Base-by-base conservation (phyloP, 2,329 filamentous ascomycete genomes). In the Colletotrichum tanaceti region DNA sequence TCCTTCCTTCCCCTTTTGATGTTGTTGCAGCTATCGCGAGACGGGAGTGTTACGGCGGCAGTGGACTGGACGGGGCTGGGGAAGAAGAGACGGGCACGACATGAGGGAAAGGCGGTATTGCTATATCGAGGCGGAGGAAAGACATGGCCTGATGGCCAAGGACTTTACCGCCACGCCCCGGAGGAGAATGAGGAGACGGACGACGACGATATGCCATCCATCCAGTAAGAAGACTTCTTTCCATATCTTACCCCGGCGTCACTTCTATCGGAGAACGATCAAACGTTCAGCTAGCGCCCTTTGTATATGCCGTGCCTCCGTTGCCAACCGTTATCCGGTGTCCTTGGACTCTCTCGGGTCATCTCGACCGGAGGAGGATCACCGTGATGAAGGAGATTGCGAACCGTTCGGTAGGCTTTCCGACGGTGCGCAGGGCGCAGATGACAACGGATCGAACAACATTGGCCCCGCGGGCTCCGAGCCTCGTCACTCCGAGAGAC, bases 131-230 rank as follows among this genome's bases (percentile, higher is more conserved):
- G 46, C 54, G 18, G 39, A 32, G 16, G 54, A 5, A 32, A 14
- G 46, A 11, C 18, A 20, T 52, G 38, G n/a, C 13, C 32, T n/a
- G n/a, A n/a, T n/a, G n/a, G n/a, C n/a, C n/a, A 22, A 35, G 18
- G 32, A 63, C n/a, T 10, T n/a, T 67, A 58, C n/a, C n/a, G 65
- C 14, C 65, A 67, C 65, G n/a, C 65, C 65, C 46, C 39, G 6
- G 28, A 28, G 28, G n/a, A n/a, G n/a, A 28, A 28, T 7, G 28
- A 28, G 28, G 28, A 4, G 11, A 44, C 38, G 14, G 39, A 47
- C 13, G 44, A 53, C 39, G 43, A 16, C 16, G 32, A 58, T 47
- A 64, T 64, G 38, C 53, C 39, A 20, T 28, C 16, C 24, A 13
- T n/a, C n/a, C n/a, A n/a, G 44, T 32, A 11, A 58, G 64, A 35